Evolutionary conservation across 805 yeast genomes (phyloP).

Genomic region (Saccharomycopsis fibuligera): DNA sequence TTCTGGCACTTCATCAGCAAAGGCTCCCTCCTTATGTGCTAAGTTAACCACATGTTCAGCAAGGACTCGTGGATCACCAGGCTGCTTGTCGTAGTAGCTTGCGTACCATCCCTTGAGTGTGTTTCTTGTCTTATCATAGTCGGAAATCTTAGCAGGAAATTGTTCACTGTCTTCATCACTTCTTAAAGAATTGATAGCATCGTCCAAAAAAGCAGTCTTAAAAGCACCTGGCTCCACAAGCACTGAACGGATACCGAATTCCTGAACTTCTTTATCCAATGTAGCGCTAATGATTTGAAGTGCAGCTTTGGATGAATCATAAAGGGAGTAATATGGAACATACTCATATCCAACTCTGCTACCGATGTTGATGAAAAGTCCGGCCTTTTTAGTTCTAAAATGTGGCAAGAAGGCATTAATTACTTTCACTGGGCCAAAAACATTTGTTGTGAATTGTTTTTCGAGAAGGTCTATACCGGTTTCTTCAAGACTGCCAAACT

Average conservation of each 20-base stretch:
- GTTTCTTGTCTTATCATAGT: too few relatives aligned
- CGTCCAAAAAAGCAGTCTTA: not conserved
- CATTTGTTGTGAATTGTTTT: conserved; percentile 5
- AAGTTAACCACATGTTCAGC: not conserved
- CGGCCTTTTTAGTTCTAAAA: not conserved
- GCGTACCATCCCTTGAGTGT: too few relatives aligned
- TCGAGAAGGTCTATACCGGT: not conserved
- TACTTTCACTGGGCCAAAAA: conserved; percentile 6
- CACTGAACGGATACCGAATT: not conserved
- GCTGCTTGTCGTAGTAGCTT: not conserved
- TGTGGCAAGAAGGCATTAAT: not conserved
- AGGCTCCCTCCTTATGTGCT: not conserved
- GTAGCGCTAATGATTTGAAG: not conserved
- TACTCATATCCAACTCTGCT: not conserved
- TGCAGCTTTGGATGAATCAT: not conserved
- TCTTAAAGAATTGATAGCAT: not conserved
- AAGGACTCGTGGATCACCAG: not conserved
- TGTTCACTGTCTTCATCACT: too few relatives aligned
- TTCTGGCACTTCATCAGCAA: not conserved
- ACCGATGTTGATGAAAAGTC: conserved; percentile 2
- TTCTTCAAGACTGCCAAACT: conserved; percentile 8
- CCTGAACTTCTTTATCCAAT: not conserved
- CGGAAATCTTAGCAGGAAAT: not conserved
- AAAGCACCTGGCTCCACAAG: not conserved
- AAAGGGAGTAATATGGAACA: not conserved